Base-by-base conservation (phyloP, 768 basidiomycete species). In the Amanita muscaria region DNA sequence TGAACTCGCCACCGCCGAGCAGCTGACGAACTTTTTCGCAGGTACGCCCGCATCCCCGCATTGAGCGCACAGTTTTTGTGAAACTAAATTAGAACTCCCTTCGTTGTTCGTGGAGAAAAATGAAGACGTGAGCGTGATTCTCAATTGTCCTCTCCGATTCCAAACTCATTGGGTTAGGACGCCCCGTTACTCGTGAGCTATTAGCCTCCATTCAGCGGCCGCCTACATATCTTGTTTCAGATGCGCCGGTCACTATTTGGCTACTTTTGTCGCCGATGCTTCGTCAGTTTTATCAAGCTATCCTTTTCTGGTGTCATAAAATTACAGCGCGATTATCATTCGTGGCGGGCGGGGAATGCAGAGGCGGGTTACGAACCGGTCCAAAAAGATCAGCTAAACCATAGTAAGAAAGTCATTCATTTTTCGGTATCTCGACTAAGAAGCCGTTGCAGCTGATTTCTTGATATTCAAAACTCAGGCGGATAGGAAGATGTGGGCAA, bases 221-320 rank as follows among this genome's bases (percentile, higher is more conserved):
- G 4, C 5, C 18, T 19, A 5, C n/a, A 46, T 14, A 19, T 35
- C 14, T 21, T 10, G 14, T 32, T 14, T 23, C 31, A 89, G 88
- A 69, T 68, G 42, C 78, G 83, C 21, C 79, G 84, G 15, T 90
- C 88, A 2, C 62, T 86, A 16, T 85, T 89, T 58, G 89, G 87
- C 2, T 86, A 78, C 53, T 90, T 89, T 56, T 79, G 76, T 52
- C 81, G 88, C 37, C 73, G 88, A 31, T 88, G 83, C 56, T 80
- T 73, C 49, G 70, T 87, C 39, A 80, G 74, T 53, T 89, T 82
- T 60, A 56, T 74, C 53, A 89, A 89, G 56, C 66, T 91, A 3
- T 85, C 88, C 0, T 88, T 82, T 51, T 70, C 73, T 37, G 86
- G 82, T 9, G 68, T 83, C n/a, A 67, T 73, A 40, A 75, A 76